Evolutionary conservation across 352 stramenopile species (phyloP).

Genomic region (Pythium diclinum): DNA sequence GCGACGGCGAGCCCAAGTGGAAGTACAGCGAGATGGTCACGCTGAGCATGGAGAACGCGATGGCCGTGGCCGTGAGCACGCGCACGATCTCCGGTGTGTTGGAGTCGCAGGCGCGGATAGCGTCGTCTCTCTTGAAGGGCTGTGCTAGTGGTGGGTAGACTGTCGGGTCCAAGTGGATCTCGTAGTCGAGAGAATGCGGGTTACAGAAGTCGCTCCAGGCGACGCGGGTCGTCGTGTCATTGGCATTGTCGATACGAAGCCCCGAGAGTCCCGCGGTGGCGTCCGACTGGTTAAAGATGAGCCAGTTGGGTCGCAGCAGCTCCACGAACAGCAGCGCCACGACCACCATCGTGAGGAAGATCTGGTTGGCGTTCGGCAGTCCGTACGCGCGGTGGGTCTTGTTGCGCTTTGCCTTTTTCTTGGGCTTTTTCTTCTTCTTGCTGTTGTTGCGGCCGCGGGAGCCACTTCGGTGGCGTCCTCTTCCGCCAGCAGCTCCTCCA

Average conservation of each 20-base stretch:
- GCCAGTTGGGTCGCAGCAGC: conserved; percentile 60
- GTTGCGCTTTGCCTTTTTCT: conserved; percentile 3
- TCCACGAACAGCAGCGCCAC: conserved; percentile 57
- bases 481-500: not conserved
- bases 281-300: conserved; percentile 39
- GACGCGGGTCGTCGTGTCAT: conserved; percentile 36
- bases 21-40: conserved; percentile 54
- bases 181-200: conserved; percentile 24
- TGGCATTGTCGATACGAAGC: conserved; percentile 37
- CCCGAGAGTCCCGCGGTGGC: conserved; percentile 56
- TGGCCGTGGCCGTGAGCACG: conserved; percentile 42
- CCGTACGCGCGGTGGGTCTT: conserved; percentile 62
- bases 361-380: conserved; percentile 83
- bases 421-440: conserved; percentile 3
- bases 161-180: conserved; percentile 24
- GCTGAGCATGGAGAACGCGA: conserved; percentile 46
- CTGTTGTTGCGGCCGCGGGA: not conserved
- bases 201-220: conserved; percentile 60
- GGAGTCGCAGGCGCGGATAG: conserved; percentile 19
- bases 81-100: conserved; percentile 33
- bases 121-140: conserved; percentile 13
- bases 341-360: conserved; percentile 59
- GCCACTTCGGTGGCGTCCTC: not conserved
- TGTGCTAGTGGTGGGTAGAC: conserved; percentile 15
- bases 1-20: conserved; percentile 60